Evolutionary conservation across 768 basidiomycete genomes (phyloP).

Genomic region (Exidia glandulosa): DNA sequence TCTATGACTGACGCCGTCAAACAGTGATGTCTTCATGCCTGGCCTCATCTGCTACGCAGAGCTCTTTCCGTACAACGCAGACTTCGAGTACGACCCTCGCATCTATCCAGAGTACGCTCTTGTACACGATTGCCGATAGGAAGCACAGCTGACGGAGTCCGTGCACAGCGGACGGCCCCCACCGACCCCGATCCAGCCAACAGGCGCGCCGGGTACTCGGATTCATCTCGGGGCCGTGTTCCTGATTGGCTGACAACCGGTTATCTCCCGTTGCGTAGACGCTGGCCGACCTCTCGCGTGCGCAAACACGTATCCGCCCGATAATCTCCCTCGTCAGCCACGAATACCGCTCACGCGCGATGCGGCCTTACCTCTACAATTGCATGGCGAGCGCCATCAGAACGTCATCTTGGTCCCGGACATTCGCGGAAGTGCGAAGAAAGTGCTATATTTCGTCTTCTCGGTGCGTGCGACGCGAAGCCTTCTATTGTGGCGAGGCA

Average conservation of each 20-base stretch:
- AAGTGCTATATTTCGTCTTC: not conserved
- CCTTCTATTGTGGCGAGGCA: no score
- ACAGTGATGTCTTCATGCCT: slow-evolving; percentile 47
- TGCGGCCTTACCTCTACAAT: not conserved
- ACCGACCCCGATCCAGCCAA: not conserved
- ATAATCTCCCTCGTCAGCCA: not conserved
- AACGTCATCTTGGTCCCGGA: not conserved
- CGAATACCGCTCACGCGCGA: not conserved
- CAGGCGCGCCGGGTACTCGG: not conserved
- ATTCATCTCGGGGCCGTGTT: not conserved
- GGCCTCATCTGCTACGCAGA: slow-evolving; percentile 72
- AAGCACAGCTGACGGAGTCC: not conserved
- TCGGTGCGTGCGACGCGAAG: not conserved
- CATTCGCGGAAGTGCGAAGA: not conserved
- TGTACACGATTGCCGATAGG: not conserved
- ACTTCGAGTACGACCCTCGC: not conserved
- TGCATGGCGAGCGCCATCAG: not conserved
- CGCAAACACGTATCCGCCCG: not conserved
- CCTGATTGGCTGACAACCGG: not conserved
- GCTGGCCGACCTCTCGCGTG: not conserved
- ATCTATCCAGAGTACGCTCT: not conserved
- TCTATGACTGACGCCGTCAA: slow-evolving; percentile 6
- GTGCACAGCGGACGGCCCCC: not conserved
- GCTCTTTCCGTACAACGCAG: slow-evolving; percentile 37
- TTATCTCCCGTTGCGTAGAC: not conserved